Percentiles rank a stretch among this genome's conserved stretches.
Conservation (phyloP, 1,139 yeast species). For the Saccharomycopsis hybrid region DNA sequence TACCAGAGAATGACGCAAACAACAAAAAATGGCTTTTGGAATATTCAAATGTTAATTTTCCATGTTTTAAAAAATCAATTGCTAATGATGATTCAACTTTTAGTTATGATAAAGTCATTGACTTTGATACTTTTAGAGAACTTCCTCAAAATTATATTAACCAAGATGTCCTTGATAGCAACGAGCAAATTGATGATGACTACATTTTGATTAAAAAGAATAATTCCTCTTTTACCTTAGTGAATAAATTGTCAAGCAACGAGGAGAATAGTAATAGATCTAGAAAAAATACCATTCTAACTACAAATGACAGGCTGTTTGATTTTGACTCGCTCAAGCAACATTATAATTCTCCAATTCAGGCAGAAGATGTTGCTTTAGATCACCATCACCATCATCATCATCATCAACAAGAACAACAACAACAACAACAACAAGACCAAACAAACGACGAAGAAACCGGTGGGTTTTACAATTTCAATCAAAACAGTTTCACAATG, state of each 20-base stretch:
- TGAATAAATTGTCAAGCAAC: neutral
- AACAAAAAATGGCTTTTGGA: constrained; percentile 13
- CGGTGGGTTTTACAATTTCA: neutral
- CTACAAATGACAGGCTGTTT: constrained; percentile 1
- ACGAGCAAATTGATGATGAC: neutral
- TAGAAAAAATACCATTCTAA: constrained; percentile 10
- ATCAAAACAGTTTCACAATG: neutral
- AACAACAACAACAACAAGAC: too few relatives aligned
- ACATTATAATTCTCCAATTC: neutral
- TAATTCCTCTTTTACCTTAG: neutral
- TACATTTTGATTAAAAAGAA: constrained; percentile 7
- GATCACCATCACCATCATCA: too few relatives aligned
- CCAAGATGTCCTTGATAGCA: too few relatives aligned
- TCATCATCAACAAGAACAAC: too few relatives aligned
- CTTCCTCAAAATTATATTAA: neutral
- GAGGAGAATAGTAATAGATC: neutral
- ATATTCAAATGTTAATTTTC: constrained; percentile 17
- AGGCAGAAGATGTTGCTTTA: neutral
- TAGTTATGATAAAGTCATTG: constrained; percentile 13
- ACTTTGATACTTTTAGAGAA: constrained; percentile 5
- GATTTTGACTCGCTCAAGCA: neutral
- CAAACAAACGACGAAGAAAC: neutral
- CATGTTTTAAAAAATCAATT: constrained; percentile 17
- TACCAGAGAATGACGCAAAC: neutral
- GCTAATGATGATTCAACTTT: constrained; percentile 1